Base-by-base conservation (phyloP, 306 rosid species). In the Medicago ruthenica region DNA sequence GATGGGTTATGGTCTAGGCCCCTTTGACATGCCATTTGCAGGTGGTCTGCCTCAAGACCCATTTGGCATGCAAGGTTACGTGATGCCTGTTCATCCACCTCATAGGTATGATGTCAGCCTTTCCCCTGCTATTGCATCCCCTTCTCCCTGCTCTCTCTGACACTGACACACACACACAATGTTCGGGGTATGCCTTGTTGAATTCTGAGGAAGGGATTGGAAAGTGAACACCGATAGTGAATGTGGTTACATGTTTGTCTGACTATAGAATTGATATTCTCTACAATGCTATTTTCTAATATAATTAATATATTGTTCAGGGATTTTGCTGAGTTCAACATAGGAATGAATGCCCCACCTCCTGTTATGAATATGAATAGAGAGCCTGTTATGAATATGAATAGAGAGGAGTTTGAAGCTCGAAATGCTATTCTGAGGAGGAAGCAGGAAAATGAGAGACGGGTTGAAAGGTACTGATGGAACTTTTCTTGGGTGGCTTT, bases 351-450 rank as follows among this genome's bases (percentile, higher is more conserved):
- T 80, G 89, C 54, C 70, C 96, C 90, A 22, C 92, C 87, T 80
- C 96, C 96, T 7, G 76, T 84, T 71, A 87, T 90, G 97, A 90
- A 42, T 42, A 42, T 42, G 97, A 91, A 96, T 86, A 79, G 96
- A 74, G 98, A 96, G 80, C 96, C 96, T 7, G 76, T 84, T 71
- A 87, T 90, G 97, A 90, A 42, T 11, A 42, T 10, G 97, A 91
- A 96, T 85, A 79, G 96, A 74, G 98, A 96, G 80, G 96, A 96
- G 81, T 96, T 96, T 79, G 99, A 96, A 80, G 94, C 97, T 67
- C 85, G 96, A 71, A 92, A 96, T 82, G 96, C 96, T 74, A 89
- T 83, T 80, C 20, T 88, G 86, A 89, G 90, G 85, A 86, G 98
- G 83, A 96, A 89, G 86, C 99, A 88, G 34, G 99, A 96, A 82